These are phyloP conservation scores for Blepharisma stoltei DNA, from an alignment of 73 alveolate genomes.

Conservation along the genomic window DNA sequence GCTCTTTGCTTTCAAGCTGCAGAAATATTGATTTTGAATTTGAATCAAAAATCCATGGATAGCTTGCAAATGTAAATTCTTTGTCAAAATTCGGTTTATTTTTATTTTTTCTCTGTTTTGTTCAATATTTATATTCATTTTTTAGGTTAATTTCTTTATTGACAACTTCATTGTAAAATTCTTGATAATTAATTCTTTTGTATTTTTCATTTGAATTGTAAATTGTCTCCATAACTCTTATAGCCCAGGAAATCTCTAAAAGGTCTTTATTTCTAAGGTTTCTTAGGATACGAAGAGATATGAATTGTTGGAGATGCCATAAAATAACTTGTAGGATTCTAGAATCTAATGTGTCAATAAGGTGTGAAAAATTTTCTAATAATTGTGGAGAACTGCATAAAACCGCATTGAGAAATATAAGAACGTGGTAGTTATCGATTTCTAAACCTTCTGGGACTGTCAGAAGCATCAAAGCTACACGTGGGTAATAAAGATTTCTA, in stretches of 20 bases:
- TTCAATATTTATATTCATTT: conserved; percentile 24
- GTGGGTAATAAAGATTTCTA: too few species aligned
- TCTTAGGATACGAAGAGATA: too few species aligned
- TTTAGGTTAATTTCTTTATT: conserved; percentile 42
- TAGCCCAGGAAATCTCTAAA: not conserved
- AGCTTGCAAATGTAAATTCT: conserved; percentile 24
- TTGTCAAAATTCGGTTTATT: not conserved
- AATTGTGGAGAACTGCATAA: too few species aligned
- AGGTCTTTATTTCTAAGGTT: too few species aligned
- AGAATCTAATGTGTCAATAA: too few species aligned
- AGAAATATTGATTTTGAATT: conserved; percentile 70
- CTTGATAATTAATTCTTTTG: conserved; percentile 40
- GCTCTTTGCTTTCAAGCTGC: conserved; percentile 45
- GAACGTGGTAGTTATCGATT: too few species aligned
- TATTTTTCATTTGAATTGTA: conserved; percentile 30
- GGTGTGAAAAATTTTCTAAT: too few species aligned
- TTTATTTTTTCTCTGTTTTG: not conserved
- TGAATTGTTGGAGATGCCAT: too few species aligned
- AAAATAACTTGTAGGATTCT: too few species aligned
- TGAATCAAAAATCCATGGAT: conserved; percentile 77
- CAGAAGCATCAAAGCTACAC: too few species aligned
- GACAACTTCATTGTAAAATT: conserved; percentile 61
- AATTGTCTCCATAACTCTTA: not conserved
- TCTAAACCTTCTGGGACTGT: too few species aligned
- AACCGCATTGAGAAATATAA: too few species aligned